Evolutionary conservation across 2,329 filamentous ascomycete genomes (phyloP), one percentile per base, ranked within the genome.

Genomic region (Bipolaris bicolor): DNA sequence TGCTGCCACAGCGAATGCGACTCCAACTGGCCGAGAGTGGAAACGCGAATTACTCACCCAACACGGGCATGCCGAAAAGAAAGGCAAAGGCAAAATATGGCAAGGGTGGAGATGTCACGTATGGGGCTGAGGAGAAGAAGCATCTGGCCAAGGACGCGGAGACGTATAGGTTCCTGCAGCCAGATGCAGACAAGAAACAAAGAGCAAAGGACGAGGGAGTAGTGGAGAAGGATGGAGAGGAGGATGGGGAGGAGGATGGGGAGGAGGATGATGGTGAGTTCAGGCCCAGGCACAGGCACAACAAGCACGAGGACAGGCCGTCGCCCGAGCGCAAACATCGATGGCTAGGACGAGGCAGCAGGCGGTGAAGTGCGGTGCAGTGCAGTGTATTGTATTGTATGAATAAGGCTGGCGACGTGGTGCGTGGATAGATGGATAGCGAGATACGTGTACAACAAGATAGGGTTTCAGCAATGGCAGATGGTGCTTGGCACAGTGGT

Each of bases 1-100:
- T 63, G 47, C 36, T 70, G 11, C 66, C 68, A 6, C 55, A 13
- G 44, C 9, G 4, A 6, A 22, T 63, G 22, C 64, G 65, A 1
- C 5, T 45, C 22, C 29, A 51, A 29, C 22, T 65, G 15, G 7
- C 18, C 7, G 39, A 58, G 2, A 2, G 31, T 9, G 60, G 62
- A 1, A 7, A 33, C 5, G 39, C 31, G 1, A 22, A 54, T 7
- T 64, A 64, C 37, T 55, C 56, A 18, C 10, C 22, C 10, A 22
- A 52, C 31, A 61, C 61, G 3, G 58, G 41, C 4, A 26, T 63
- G 49, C 50, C 59, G n/a, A 51, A 11, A 40, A 2, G 15, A 31
- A 49, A 43, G 39, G 60, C 54, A 3, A 31, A 22, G 39, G 20
- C 13, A 10, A 55, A 50, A 24, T 58, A 24, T 36, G 43, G 11